These are phyloP conservation scores for Euphorbia pulcherrima DNA, from an alignment of 345 rosid genomes.

Conservation along the genomic window DNA sequence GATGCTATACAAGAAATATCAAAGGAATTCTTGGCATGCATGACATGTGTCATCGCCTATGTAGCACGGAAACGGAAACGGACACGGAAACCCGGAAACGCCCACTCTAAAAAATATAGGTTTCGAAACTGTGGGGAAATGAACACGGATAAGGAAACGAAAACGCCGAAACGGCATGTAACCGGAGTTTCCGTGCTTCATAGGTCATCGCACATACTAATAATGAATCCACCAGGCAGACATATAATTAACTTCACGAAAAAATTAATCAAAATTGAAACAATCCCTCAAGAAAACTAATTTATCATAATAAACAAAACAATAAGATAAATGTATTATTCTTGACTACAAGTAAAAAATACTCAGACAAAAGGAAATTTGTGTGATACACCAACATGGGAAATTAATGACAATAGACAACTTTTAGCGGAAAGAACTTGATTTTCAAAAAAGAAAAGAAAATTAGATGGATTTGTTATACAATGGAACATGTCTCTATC, in stretches of 20 bases:
- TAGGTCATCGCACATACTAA: too few relatives aligned
- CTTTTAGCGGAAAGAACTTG: not conserved
- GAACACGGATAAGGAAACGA: too few relatives aligned
- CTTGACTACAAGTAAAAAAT: not conserved
- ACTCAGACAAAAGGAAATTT: not conserved
- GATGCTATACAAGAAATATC: not conserved
- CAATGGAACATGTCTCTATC: not conserved
- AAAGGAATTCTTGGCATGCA: not conserved
- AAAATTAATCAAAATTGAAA: not conserved
- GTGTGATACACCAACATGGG: not conserved
- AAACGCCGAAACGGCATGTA: too few relatives aligned
- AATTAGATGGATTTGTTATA: not conserved
- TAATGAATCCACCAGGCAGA: not conserved
- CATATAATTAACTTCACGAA: not conserved
- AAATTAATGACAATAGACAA: not conserved
- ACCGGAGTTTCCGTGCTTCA: too few relatives aligned
- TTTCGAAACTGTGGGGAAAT: too few relatives aligned
- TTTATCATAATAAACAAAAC: not conserved
- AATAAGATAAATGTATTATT: not conserved
- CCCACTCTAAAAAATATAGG: too few relatives aligned
- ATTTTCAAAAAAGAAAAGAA: not conserved
- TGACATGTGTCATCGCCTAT: not conserved
- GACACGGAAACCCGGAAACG: too few relatives aligned
- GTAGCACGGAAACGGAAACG: too few relatives aligned
- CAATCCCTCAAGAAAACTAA: not conserved